These are phyloP conservation scores for Xylaria acuta DNA, from an alignment of 495 filamentous ascomycete species.

Conservation along the genomic window DNA sequence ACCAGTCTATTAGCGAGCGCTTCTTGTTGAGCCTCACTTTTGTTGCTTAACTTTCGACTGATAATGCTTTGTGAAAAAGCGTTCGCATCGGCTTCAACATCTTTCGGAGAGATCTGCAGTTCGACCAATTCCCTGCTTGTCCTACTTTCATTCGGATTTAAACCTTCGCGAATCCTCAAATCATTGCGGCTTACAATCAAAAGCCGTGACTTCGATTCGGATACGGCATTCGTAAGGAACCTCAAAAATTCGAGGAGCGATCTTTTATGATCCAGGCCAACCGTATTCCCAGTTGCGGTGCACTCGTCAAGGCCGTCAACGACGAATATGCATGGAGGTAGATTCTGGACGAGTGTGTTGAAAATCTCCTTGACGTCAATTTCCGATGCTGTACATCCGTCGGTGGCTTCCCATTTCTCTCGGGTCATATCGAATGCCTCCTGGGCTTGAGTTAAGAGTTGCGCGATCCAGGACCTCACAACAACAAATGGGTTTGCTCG, in stretches of 20 bases:
- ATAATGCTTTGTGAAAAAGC: constrained; percentile 33
- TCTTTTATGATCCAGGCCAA: background rate
- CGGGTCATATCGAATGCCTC: constrained; percentile 27
- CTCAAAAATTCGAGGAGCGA: constrained; percentile 29
- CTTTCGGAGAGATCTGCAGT: constrained; percentile 29
- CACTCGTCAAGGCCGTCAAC: constrained; percentile 44
- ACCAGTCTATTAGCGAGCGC: constrained; percentile 33
- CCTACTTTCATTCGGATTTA: constrained; percentile 8
- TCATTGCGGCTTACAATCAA: constrained; percentile 38
- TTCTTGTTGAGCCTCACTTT: constrained; percentile 26
- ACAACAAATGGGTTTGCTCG: constrained; percentile 32
- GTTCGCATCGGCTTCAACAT: constrained; percentile 30
- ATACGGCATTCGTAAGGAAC: constrained; percentile 26
- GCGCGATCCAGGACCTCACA: constrained; percentile 39
- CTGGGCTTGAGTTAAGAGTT: constrained; percentile 28
- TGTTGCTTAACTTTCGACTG: constrained; percentile 31
- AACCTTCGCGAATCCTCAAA: constrained; percentile 31
- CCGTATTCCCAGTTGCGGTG: constrained; percentile 7
- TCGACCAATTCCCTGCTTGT: constrained; percentile 17
- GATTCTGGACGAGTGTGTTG: constrained; percentile 23
- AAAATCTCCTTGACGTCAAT: constrained; percentile 31
- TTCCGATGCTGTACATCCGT: constrained; percentile 26
- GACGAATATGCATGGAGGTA: constrained; percentile 35
- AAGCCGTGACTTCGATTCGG: constrained; percentile 28
- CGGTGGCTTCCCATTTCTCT: constrained; percentile 10